phyloP scores from a whole-genome alignment of 179 eudicot genomes.

The Spinacia oleracea region DNA sequence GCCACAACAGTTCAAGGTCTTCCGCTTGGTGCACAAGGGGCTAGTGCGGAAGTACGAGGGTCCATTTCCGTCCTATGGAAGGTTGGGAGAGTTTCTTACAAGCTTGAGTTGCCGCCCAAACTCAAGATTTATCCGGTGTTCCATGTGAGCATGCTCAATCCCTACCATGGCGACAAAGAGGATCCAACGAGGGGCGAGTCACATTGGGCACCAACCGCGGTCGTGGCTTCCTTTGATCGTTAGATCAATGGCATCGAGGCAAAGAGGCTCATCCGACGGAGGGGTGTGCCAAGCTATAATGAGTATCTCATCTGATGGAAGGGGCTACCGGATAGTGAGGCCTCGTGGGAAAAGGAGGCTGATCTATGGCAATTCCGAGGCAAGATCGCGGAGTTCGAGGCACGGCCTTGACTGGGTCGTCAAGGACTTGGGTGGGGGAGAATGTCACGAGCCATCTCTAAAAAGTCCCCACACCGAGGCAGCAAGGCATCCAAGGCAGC shows the following conservation, averaged over 20 bases:
- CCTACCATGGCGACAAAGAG: neutral
- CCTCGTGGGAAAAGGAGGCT: neutral
- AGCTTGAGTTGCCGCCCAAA: constrained; percentile 7
- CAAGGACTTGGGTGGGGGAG: no score
- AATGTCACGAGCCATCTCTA: no score
- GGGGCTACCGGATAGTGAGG: neutral
- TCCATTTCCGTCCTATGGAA: neutral
- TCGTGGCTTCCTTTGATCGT: neutral
- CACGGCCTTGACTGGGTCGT: no score
- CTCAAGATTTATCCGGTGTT: neutral
- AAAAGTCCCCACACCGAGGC: no score
- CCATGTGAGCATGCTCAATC: constrained; percentile 2
- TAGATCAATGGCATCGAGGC: neutral
- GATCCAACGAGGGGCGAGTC: neutral
- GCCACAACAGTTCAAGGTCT: neutral
- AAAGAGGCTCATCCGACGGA: neutral
- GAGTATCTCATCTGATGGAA: no score
- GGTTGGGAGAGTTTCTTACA: neutral
- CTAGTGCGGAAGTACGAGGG: neutral
- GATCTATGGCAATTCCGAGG: neutral
- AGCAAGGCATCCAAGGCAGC: no score
- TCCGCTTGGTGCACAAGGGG: neutral
- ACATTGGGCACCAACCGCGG: neutral
- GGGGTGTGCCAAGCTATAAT: neutral
- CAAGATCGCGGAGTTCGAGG: no score